Evolutionary conservation across 495 filamentous ascomycete genomes (phyloP).

Genomic region (Penicillium parvum): DNA sequence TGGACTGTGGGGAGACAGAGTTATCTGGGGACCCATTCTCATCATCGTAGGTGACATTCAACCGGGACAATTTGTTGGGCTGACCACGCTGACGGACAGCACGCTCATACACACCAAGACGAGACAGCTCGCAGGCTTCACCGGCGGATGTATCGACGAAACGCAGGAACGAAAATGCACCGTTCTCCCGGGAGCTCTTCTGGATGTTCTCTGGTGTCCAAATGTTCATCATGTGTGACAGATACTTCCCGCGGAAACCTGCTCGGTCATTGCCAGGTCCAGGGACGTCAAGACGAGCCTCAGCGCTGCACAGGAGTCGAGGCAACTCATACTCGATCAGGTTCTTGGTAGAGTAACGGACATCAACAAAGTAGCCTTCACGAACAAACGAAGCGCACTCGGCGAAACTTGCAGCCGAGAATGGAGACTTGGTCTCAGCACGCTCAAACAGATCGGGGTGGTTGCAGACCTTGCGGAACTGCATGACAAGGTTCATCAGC

Average conservation of each 20-base stretch:
- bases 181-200: slow-evolving; percentile 48
- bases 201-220: slow-evolving; percentile 78
- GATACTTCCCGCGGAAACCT: slow-evolving; percentile 70
- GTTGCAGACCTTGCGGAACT: slow-evolving; percentile 99
- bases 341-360: slow-evolving; percentile 84
- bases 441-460: slow-evolving; percentile 96
- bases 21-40: slow-evolving; percentile 39
- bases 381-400: slow-evolving; percentile 93
- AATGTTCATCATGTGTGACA: slow-evolving; percentile 79
- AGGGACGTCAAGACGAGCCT: slow-evolving; percentile 69
- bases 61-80: slow-evolving; percentile 43
- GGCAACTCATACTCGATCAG: slow-evolving; percentile 81
- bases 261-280: slow-evolving; percentile 68
- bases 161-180: slow-evolving; percentile 84
- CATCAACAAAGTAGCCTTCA: slow-evolving; percentile 73
- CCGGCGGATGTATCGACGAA: slow-evolving; percentile 74
- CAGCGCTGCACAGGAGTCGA: slow-evolving; percentile 69
- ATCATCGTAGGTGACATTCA: slow-evolving; percentile 58
- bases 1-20: slow-evolving; percentile 64
- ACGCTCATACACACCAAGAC: slow-evolving; percentile 59
- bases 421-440: slow-evolving; percentile 83
- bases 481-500: slow-evolving; percentile 99
- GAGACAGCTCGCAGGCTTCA: slow-evolving; percentile 64
- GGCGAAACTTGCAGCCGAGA: slow-evolving; percentile 77
- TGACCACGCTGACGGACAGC: slow-evolving; percentile 52